Evolutionary conservation across 108 stramenopile species (phyloP), one percentile per base, ranked within the genome.

Genomic region (Seminavis robusta): DNA sequence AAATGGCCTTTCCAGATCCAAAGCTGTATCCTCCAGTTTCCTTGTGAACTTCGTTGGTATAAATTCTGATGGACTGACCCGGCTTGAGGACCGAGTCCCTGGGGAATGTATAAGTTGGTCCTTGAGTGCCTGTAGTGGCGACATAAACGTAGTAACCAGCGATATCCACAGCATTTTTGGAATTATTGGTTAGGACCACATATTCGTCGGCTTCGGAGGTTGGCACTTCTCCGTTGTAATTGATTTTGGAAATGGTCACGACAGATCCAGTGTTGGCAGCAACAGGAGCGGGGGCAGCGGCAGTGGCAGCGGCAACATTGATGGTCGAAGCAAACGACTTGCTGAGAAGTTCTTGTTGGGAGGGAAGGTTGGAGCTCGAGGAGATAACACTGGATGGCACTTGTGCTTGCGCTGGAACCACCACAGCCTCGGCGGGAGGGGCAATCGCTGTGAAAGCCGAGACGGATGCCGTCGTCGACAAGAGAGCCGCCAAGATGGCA

Each of bases 1-100:
- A 63, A 19, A 70, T 47, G 6, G 69, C 69, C 36, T 70, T 70
- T 0, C 61, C 61, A 28, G 50, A 53, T 1, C 45, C 54, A 38
- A 56, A 69, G 30, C 41, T 44, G 37, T 56, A 70, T 20, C 69
- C 69, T 1, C 69, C 69, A n/a, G 54, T 63, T 32, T 70, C 69
- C 43, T 63, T 63, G 55, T 70, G 69, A 63, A 70, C 52, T 34
- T 70, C 69, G 46, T 70, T 70, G 30, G 69, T 70, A 32, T 70
- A 70, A 19, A 70, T 32, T 19, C 69, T 29, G 20, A 70, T 42
- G 16, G 54, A 42, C 9, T 16, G 16, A 13, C 62, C 62, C 26
- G 61, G 54, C 37, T 57, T 57, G 23, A 69, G n/a, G 16, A 46
- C 52, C 7, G 41, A 26, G 3, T 39, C 45, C 29, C 28, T 58